phyloP scores from a whole-genome alignment of 73 alveolate species.

The Paramecium tetraurelia region DNA sequence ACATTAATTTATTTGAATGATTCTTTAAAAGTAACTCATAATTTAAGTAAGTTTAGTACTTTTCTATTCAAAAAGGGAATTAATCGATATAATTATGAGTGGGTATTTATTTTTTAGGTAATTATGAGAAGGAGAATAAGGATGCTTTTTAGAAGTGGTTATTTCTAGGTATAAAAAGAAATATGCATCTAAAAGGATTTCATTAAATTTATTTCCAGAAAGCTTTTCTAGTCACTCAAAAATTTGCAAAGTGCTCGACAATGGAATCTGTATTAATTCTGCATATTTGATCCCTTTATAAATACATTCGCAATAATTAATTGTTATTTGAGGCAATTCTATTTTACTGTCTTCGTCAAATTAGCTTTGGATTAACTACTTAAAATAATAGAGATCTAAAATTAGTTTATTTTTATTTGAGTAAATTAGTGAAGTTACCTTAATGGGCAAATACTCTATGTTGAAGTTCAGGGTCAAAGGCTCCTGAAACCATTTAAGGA shows the following conservation, averaged over 20 bases:
- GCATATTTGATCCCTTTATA: not conserved
- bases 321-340: not conserved
- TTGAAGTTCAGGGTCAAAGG: slow-evolving; percentile 56
- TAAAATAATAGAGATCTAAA: no score
- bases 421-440: not conserved
- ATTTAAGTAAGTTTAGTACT: not conserved
- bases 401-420: no score
- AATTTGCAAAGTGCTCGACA: not conserved
- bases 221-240: not conserved
- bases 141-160: not conserved
- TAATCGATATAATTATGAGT: not conserved
- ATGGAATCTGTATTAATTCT: not conserved
- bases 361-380: not conserved
- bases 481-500: slow-evolving; percentile 46
- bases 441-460: slow-evolving; percentile 14
- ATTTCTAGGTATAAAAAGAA: not conserved
- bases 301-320: not conserved
- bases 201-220: not conserved
- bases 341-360: not conserved
- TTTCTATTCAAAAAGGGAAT: not conserved
- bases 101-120: not conserved
- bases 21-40: not conserved
- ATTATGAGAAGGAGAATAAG: not conserved
- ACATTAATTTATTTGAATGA: not conserved
- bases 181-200: not conserved